Base-by-base conservation (phyloP, 768 basidiomycete species). In the Russula sp. region DNA sequence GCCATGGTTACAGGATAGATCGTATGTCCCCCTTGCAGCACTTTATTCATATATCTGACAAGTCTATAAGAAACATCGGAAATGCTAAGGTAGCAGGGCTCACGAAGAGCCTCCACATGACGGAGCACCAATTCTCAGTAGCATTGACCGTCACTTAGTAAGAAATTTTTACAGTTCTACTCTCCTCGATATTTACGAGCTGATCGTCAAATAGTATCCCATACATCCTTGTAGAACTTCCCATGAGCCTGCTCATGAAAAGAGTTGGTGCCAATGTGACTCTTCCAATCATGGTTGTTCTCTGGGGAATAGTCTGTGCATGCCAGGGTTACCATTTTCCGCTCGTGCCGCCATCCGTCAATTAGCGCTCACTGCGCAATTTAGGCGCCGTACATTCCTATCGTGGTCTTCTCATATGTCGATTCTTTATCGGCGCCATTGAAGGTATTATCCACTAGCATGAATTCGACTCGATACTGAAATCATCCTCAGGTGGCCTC, bases 231-330 rank as follows among this genome's bases (percentile, higher is more conserved):
- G 69, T 71, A 32, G 75, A 71, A 46, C 50, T 71, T 14, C 71
- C 71, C 40, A 67, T 69, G 49, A 74, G 72, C 59, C 34, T 70
- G 28, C 52, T 73, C 5, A 59, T 72, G 59, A 71, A 80, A 75
- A 59, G 79, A 76, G 69, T 79, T 51, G 82, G 85, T 2, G 84
- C 87, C 2, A 80, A 85, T n/a, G 78, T 83, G 61, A 73, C 83
- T 54, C 78, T 87, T 71, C 88, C 89, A 0, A 73, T 81, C 1
- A 83, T 88, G 80, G 73, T 88, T 57, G 79, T 81, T 0, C 68
- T 83, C 1, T 90, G 89, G 88, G 88, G 88, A 20, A 53, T 88
- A n/a, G 79, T 85, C 16, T 79, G 81, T 13, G 79, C 84, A 10
- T 75, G 83, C 50, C 87, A 89, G 79, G 86, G 85, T 80, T 56